Evolutionary conservation across 2,329 filamentous ascomycete species (phyloP).

Genomic region (Drechslerella dactyloides): DNA sequence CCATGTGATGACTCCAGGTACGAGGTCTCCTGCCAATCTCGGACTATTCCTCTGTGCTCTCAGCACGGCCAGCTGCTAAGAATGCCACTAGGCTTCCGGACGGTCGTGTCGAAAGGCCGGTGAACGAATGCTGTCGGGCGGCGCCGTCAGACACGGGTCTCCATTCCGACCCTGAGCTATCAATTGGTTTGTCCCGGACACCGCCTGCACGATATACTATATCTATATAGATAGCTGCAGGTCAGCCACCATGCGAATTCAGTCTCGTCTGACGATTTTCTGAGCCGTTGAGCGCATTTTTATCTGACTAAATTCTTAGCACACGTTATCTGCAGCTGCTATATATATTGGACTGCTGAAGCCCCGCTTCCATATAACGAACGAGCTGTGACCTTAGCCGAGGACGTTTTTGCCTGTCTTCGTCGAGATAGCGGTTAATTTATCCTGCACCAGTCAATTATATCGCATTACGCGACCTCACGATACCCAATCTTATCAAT

Average conservation of each 20-base stretch:
- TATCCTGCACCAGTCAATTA: too few relatives aligned
- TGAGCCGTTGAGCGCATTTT: too few relatives aligned
- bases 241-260: background rate
- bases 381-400: too few relatives aligned
- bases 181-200: background rate
- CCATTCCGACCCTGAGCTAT: background rate
- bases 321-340: too few relatives aligned
- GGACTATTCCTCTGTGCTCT: background rate
- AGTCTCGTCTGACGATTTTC: too few relatives aligned
- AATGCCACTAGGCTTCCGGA: background rate
- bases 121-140: background rate
- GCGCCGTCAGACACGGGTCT: background rate
- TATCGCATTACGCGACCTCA: too few relatives aligned
- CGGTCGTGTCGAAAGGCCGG: background rate
- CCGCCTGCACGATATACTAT: background rate
- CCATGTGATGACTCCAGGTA: background rate
- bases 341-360: too few relatives aligned
- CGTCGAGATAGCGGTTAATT: too few relatives aligned
- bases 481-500: too few relatives aligned
- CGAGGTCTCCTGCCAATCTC: background rate
- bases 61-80: background rate
- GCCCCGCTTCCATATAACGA: too few relatives aligned
- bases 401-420: too few relatives aligned
- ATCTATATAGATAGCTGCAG: background rate
- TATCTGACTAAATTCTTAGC: too few relatives aligned